phyloP scores from a whole-genome alignment of 495 filamentous ascomycete genomes.

The Penicillium dipodomyicola region DNA sequence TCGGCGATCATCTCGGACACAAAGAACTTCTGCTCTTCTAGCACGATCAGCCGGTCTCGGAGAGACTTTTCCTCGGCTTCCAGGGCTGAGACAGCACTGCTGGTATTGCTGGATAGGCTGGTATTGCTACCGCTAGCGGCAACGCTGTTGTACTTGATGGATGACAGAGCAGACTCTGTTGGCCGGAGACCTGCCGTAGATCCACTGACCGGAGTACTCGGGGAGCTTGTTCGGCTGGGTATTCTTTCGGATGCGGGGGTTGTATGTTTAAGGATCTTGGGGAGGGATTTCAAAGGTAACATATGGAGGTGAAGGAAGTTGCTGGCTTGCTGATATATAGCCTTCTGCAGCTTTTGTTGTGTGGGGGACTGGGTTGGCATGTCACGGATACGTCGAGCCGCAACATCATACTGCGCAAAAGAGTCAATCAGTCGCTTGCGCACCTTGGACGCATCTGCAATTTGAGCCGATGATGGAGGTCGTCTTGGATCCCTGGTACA shows the following conservation, averaged over 20 bases:
- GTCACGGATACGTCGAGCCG: slow-evolving; percentile 78
- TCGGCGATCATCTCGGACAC: slow-evolving; percentile 84
- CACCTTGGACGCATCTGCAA: slow-evolving; percentile 85
- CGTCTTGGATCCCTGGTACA: slow-evolving; percentile 58
- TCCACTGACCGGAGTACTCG: slow-evolving; percentile 30
- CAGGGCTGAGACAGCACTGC: slow-evolving; percentile 64
- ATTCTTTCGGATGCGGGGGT: slow-evolving; percentile 43
- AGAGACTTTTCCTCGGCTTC: slow-evolving; percentile 86
- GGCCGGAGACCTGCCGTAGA: slow-evolving; percentile 37
- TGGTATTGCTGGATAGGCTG: slow-evolving; percentile 61
- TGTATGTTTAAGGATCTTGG: slow-evolving; percentile 73
- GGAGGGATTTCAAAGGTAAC: slow-evolving; percentile 84
- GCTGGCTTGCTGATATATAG: slow-evolving; percentile 77
- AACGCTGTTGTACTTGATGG: slow-evolving; percentile 55
- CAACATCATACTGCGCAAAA: slow-evolving; percentile 84
- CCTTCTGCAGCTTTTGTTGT: slow-evolving; percentile 75
- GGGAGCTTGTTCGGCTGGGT: slow-evolving; percentile 34
- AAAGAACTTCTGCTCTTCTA: slow-evolving; percentile 94
- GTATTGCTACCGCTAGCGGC: slow-evolving; percentile 52
- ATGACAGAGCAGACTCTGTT: slow-evolving; percentile 51
- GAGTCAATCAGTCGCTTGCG: slow-evolving; percentile 88
- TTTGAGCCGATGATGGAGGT: slow-evolving; percentile 69
- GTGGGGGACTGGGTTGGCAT: slow-evolving; percentile 69
- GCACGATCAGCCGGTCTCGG: slow-evolving; percentile 77
- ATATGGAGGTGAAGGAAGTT: slow-evolving; percentile 89